phyloP scores from a whole-genome alignment of 805 yeast species.

The Clavispora carvajalis region DNA sequence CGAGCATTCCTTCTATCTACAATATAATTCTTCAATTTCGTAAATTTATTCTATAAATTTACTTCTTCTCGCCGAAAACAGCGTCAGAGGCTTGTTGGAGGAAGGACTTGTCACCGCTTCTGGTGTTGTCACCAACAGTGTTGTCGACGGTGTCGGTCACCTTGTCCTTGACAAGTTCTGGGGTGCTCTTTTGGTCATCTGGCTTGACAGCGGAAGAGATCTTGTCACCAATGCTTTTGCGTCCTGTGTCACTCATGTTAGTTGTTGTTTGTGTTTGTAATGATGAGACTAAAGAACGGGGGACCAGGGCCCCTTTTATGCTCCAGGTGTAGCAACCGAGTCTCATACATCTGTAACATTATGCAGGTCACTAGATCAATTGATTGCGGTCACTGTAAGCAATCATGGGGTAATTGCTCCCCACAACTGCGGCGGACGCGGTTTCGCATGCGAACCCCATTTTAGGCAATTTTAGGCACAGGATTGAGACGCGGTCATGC shows the following conservation, averaged over 20 bases:
- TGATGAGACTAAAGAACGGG: not conserved
- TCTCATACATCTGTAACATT: not conserved
- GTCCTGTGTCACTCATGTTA: slow-evolving; percentile 39
- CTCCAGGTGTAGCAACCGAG: not conserved
- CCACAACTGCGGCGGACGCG: too few species aligned
- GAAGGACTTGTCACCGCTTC: slow-evolving; percentile 33
- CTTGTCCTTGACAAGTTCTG: slow-evolving; percentile 33
- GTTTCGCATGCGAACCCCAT: too few species aligned
- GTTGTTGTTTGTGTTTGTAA: not conserved
- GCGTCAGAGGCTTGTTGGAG: slow-evolving; percentile 42
- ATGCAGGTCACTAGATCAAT: not conserved
- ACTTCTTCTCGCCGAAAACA: slow-evolving; percentile 27
- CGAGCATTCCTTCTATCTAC: too few species aligned
- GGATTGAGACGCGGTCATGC: too few species aligned
- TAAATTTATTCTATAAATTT: not conserved
- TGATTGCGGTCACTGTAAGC: too few species aligned
- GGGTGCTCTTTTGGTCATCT: slow-evolving; percentile 36
- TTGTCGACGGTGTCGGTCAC: slow-evolving; percentile 34
- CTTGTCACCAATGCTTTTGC: slow-evolving; percentile 39
- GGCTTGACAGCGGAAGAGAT: slow-evolving; percentile 34
- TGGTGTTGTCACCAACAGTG: slow-evolving; percentile 31
- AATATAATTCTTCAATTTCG: not conserved
- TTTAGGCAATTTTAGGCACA: too few species aligned
- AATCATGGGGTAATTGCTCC: too few species aligned
- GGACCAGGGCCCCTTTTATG: not conserved